Conservation (phyloP, 768 basidiomycete genomes). For the Termitomyces sp. region DNA sequence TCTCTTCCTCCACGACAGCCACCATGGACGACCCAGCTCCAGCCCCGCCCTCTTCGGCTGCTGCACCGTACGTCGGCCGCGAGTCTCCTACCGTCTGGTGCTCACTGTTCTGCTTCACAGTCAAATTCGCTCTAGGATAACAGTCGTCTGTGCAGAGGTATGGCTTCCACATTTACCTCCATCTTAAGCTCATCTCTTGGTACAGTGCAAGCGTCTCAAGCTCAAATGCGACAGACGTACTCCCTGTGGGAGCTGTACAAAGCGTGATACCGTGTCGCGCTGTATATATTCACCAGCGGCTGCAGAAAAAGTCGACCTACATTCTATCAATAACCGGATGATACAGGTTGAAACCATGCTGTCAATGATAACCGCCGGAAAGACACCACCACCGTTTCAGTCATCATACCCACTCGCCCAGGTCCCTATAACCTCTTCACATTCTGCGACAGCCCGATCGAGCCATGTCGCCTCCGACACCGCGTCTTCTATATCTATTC, state of each 20-base stretch:
- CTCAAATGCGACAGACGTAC: conserved; percentile 79
- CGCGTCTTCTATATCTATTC: conserved; percentile 48
- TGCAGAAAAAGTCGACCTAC: conserved; percentile 84
- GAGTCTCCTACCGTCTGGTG: background rate
- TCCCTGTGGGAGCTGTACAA: conserved; percentile 76
- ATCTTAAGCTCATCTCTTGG: conserved; percentile 7
- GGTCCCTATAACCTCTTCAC: conserved; percentile 8
- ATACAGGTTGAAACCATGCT: conserved; percentile 65
- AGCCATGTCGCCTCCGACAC: conserved; percentile 31
- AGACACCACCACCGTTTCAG: conserved; percentile 32
- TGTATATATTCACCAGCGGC: conserved; percentile 81
- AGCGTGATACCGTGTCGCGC: conserved; percentile 69
- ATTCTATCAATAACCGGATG: conserved; percentile 79
- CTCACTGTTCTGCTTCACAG: conserved; percentile 25
- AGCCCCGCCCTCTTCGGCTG: conserved; percentile 2
- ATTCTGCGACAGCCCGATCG: conserved; percentile 26
- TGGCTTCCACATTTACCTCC: conserved; percentile 1
- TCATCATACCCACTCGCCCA: conserved; percentile 30
- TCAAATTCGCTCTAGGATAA: conserved; percentile 72
- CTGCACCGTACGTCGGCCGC: conserved; percentile 17
- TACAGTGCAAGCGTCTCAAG: conserved; percentile 83
- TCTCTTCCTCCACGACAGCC: conserved; percentile 9
- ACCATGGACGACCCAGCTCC: conserved; percentile 16
- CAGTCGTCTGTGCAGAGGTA: conserved; percentile 82
- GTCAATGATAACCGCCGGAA: conserved; percentile 43